Evolutionary conservation across 2,329 filamentous ascomycete species (phyloP).

Genomic region (Hortaea werneckii): DNA sequence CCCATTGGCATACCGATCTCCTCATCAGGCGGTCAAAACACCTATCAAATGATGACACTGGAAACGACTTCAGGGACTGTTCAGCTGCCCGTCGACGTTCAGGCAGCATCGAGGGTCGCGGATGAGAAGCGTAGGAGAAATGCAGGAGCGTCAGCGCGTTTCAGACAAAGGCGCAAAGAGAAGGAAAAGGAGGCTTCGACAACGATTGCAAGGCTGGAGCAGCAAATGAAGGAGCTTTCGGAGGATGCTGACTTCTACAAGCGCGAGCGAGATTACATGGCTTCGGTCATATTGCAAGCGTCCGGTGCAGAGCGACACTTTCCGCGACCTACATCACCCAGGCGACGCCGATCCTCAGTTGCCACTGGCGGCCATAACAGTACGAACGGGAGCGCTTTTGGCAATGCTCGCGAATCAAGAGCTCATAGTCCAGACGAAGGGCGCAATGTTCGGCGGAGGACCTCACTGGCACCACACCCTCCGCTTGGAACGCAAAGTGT

Average conservation of each 20-base stretch:
- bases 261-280: slow-evolving; percentile 60
- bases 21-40: slow-evolving; percentile 35
- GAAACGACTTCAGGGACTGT: slow-evolving; percentile 42
- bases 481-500: slow-evolving; percentile 11
- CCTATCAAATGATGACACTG: slow-evolving; percentile 45
- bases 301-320: slow-evolving; percentile 41
- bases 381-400: background rate
- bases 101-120: slow-evolving; percentile 70
- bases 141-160: slow-evolving; percentile 73
- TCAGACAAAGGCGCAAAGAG: slow-evolving; percentile 72
- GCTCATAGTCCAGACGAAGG: slow-evolving; percentile 15
- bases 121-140: slow-evolving; percentile 81
- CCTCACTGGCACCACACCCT: slow-evolving; percentile 17
- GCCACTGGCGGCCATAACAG: slow-evolving; percentile 8
- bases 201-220: slow-evolving; percentile 59
- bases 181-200: slow-evolving; percentile 63
- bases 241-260: slow-evolving; percentile 65
- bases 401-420: no score
- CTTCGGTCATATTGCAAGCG: slow-evolving; percentile 53
- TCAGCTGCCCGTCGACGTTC: slow-evolving; percentile 64
- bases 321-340: slow-evolving; percentile 34
- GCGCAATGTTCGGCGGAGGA: slow-evolving; percentile 19
- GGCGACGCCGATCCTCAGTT: slow-evolving; percentile 20
- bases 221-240: slow-evolving; percentile 56
- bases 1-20: slow-evolving; percentile 35